phyloP scores from a whole-genome alignment of 2,329 filamentous ascomycete species.

The Botrytis pseudocinerea region DNA sequence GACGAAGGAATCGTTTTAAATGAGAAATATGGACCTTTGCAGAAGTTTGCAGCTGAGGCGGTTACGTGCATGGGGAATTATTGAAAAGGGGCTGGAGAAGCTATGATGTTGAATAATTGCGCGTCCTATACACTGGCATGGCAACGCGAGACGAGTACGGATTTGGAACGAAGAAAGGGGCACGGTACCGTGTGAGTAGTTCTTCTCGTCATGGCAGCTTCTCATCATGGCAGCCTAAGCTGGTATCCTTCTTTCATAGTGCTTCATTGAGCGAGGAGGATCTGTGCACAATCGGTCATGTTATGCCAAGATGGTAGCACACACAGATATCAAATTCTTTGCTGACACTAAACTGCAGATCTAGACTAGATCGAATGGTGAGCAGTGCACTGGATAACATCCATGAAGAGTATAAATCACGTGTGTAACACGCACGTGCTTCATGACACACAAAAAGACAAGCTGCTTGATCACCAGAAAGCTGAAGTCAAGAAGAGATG shows the following conservation, averaged over 20 bases:
- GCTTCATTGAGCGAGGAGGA: no score
- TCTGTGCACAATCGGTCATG: background rate
- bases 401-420: background rate
- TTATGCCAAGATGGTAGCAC: background rate
- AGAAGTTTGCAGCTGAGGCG: conserved; percentile 11
- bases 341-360: background rate
- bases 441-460: background rate
- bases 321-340: background rate
- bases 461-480: background rate
- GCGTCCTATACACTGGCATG: background rate
- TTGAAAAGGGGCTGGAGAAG: background rate
- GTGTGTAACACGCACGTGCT: background rate
- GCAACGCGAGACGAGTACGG: background rate
- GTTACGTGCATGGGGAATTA: background rate
- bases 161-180: background rate
- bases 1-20: background rate
- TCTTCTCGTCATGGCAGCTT: background rate
- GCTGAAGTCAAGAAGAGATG: background rate
- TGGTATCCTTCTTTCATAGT: background rate
- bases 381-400: background rate
- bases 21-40: background rate
- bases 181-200: background rate
- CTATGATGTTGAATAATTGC: background rate
- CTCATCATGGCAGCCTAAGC: background rate
- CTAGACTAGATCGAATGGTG: background rate